phyloP scores from a whole-genome alignment of 805 yeast species.

The Saccharomycopsis sp. region DNA sequence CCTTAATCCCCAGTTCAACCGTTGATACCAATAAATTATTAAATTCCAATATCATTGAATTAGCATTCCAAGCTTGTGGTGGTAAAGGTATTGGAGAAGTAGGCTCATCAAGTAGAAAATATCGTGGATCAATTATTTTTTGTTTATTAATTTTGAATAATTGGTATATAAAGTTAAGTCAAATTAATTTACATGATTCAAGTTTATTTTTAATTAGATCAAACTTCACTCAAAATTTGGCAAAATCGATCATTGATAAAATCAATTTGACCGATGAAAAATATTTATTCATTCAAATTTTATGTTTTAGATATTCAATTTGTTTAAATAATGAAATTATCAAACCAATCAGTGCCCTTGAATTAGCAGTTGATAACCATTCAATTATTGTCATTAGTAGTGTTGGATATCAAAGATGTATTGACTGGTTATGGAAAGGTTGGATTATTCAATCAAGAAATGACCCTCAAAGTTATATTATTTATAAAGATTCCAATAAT shows the following conservation, averaged over 20 bases:
- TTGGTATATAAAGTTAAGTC: constrained; percentile 62
- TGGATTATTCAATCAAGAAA: constrained; percentile 72
- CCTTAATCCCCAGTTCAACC: constrained; percentile 44
- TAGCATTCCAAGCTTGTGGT: constrained; percentile 68
- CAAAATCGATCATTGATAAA: constrained; percentile 55
- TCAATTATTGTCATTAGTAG: constrained; percentile 66
- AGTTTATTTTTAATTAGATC: constrained; percentile 50
- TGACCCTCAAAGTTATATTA: constrained; percentile 58
- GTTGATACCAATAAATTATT: constrained; percentile 40
- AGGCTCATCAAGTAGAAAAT: constrained; percentile 47
- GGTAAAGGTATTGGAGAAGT: constrained; percentile 52
- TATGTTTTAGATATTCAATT: constrained; percentile 65
- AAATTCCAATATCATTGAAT: constrained; percentile 35
- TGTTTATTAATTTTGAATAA: constrained; percentile 62
- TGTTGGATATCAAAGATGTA: constrained; percentile 74
- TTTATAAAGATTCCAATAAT: constrained; percentile 56
- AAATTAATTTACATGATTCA: constrained; percentile 54
- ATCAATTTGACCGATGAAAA: constrained; percentile 32
- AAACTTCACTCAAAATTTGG: constrained; percentile 58
- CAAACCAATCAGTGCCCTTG: constrained; percentile 61
- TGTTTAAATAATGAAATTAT: constrained; percentile 50
- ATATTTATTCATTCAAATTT: constrained; percentile 59
- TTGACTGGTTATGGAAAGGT: constrained; percentile 87
- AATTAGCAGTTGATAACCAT: constrained; percentile 79
- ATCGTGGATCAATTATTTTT: constrained; percentile 58